Evolutionary conservation across 352 stramenopile species (phyloP), one percentile per base, ranked within the genome.

Genomic region (Pythium phragmitis): DNA sequence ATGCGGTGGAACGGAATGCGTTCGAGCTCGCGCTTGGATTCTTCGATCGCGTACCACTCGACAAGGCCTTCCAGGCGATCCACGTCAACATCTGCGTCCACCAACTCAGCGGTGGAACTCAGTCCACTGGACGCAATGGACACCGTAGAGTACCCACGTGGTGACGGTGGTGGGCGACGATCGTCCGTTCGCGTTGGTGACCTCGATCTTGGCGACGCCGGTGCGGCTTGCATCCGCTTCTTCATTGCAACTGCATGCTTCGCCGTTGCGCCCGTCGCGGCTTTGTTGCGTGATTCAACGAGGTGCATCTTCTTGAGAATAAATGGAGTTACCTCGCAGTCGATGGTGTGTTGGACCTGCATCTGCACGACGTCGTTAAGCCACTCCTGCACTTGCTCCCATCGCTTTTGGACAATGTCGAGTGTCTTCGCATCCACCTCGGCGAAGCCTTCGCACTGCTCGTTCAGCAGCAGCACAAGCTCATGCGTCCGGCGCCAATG

Each of bases 401-500:
- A 92, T 6, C 80, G 72, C 4, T 70, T 74, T 26, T 82, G 63
- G 1, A 92, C 83, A 23, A 72, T 75, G 1, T 76, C 63, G 8
- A 90, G 72, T 2, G 79, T 69, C 28, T 66, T 76, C 0, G 67
- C 75, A 47, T 92, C 83, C 3, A 84, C 62, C 7, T 85, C 76
- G 0, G 75, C 74, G 58, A 90, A 89, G 0, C 80, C 83, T 49
- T 92, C 83, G 48, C 79, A 92, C 48, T 92, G 80, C 26, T 92
- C 83, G 58, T 88, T 73, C 0, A 92, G 68, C 6, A 92, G 59
- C 26, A 86, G 49, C 26, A 92, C 57, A 3, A 92, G 58, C 51
- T 92, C 83, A 39, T 90, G 78, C 23, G 83, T 92, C 2, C 83
- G 80, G 4, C 80, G 76, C 83, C 83, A 92, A 52, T 92, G 80